Evolutionary conservation across 805 yeast genomes (phyloP).

Genomic region (Candida saitoana): DNA sequence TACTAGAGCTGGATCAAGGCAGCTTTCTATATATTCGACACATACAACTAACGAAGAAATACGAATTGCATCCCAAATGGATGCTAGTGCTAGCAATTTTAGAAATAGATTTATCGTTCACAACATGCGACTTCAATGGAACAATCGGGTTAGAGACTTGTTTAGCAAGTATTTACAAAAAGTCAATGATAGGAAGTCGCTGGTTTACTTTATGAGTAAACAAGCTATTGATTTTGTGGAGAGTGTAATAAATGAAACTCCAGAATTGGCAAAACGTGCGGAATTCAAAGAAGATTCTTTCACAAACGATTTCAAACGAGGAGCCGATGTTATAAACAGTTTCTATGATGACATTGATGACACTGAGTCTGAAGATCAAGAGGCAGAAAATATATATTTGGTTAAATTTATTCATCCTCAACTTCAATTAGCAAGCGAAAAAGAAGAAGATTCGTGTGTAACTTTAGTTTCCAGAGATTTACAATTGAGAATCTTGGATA

Average conservation of each 20-base stretch:
- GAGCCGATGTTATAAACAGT: slow-evolving; percentile 35
- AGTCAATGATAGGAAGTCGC: slow-evolving; percentile 40
- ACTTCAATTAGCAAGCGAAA: slow-evolving; percentile 56
- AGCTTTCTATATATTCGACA: slow-evolving; percentile 28
- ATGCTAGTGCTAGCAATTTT: slow-evolving; percentile 34
- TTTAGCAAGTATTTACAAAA: slow-evolving; percentile 54
- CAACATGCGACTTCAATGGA: slow-evolving; percentile 75
- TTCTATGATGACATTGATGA: slow-evolving; percentile 53
- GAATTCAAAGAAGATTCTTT: slow-evolving; percentile 17
- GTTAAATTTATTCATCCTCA: slow-evolving; percentile 77
- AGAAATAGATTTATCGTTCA: slow-evolving; percentile 72
- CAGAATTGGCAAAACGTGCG: slow-evolving; percentile 13
- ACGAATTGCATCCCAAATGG: slow-evolving; percentile 17
- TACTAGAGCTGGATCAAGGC: slow-evolving; percentile 13
- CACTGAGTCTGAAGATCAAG: slow-evolving; percentile 30
- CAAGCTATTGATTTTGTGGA: slow-evolving; percentile 49
- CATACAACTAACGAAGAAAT: slow-evolving; percentile 24
- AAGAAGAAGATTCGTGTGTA: slow-evolving; percentile 45
- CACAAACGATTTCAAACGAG: slow-evolving; percentile 15
- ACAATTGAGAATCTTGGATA: slow-evolving; percentile 48
- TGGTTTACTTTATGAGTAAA: slow-evolving; percentile 43
- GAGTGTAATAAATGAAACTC: slow-evolving; percentile 27
- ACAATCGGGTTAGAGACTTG: slow-evolving; percentile 60
- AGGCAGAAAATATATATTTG: slow-evolving; percentile 53
- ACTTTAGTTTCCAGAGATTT: slow-evolving; percentile 55